Base-by-base conservation (phyloP, 1,139 yeast species). In the Saccharomyces pastorianus region DNA sequence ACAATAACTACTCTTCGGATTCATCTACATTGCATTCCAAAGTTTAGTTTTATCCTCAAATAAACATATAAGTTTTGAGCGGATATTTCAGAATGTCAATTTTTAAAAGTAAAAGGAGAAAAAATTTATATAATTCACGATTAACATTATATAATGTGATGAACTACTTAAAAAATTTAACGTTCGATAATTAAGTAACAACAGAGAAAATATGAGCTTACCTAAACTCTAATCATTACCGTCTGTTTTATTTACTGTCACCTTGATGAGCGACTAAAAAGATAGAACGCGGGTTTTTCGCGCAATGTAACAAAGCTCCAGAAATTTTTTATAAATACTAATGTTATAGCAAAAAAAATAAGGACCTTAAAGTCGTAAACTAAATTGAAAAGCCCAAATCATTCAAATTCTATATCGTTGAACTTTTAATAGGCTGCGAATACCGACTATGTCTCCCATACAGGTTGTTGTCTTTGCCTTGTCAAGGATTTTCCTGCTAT, bases 1-100 rank as follows among this genome's bases (percentile, higher is more conserved):
- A 54, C 23, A 46, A 56, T 49, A 48, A 51, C 41, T 56, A 58
- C 25, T 52, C 49, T 27, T 59, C 63, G 2, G 62, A 58, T 42
- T 56, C 61, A 4, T 59, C 64, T 6, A 56, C 61, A 34, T 50
- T 55, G 31, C 49, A 51, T 42, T 56, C 58, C 27, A 56, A 55
- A 46, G 53, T 51, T 11, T 55, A 44, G 48, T 14, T 46, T 23
- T 29, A 14, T 17, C 13, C 27, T 13, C 25, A 42, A 14, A 53
- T 23, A 11, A 13, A 3, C 38, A 32, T 48, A 31, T n/a, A 42
- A n/a, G 7, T 23, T 41, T 34, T 34, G 8, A 8, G 11, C 4
- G 17, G 42, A 34, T 9, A 14, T 5, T 14, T 34, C 14, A 6
- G 23, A 11, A 34, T 14, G 20, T 17, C 23, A 6, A 14, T 4